Evolutionary conservation across 305 asterid species (phyloP).

Genomic region (Nicotiana rustica): DNA sequence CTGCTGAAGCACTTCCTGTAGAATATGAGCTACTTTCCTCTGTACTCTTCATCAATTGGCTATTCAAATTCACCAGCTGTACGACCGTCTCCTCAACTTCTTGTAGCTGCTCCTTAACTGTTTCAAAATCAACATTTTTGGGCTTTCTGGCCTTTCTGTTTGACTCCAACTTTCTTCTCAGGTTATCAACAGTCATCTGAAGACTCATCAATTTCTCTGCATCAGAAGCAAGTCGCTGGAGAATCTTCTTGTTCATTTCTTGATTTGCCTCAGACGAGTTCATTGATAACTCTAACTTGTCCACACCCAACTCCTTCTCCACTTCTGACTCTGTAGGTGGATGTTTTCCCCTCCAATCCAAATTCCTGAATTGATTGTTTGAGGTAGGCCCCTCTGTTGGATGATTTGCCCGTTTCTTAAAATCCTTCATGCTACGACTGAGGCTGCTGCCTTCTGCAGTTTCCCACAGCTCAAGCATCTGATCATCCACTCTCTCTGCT

Average conservation of each 20-base stretch:
- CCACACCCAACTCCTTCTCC: constrained; percentile 80
- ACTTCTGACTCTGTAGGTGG: constrained; percentile 68
- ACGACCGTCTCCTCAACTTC: constrained; percentile 85
- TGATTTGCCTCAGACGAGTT: constrained; percentile 49
- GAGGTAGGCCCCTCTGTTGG: constrained; percentile 55
- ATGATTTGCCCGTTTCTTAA: constrained; percentile 48
- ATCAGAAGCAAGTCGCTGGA: constrained; percentile 82
- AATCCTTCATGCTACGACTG: constrained; percentile 57
- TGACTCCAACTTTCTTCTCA: constrained; percentile 64
- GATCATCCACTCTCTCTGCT: constrained; percentile 57
- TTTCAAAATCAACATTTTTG: constrained; percentile 69
- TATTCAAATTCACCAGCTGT: constrained; percentile 70
- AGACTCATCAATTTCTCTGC: constrained; percentile 69
- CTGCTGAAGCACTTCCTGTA: constrained; percentile 53
- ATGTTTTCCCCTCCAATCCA: constrained; percentile 52
- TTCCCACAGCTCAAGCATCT: constrained; percentile 84
- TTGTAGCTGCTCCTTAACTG: constrained; percentile 79
- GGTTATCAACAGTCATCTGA: constrained; percentile 61
- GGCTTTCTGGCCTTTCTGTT: constrained; percentile 57
- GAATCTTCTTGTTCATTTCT: constrained; percentile 61
- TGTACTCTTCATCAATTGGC: constrained; percentile 56
- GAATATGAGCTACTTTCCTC: constrained; percentile 66
- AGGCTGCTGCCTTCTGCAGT: constrained; percentile 50
- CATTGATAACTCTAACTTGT: constrained; percentile 59
- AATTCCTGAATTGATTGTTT: constrained; percentile 48